Evolutionary conservation across 495 filamentous ascomycete genomes (phyloP).

Genomic region (Penicillium samsonianum): DNA sequence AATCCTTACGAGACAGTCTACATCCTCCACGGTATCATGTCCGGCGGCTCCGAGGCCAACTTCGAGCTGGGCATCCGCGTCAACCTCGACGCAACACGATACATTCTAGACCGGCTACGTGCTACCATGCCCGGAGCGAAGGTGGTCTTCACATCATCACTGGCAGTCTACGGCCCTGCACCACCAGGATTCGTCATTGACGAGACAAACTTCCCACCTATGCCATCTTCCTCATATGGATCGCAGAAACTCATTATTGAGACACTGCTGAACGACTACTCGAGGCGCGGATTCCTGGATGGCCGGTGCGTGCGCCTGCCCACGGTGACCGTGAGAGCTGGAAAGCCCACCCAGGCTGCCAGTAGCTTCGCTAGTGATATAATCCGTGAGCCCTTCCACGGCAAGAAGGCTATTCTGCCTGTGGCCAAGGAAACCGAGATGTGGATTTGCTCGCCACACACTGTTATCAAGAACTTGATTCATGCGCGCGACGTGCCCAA

Average conservation of each 20-base stretch:
- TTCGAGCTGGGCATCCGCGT: conserved; percentile 71
- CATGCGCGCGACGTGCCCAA: conserved; percentile 59
- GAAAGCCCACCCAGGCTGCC: conserved; percentile 73
- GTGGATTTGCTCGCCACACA: conserved; percentile 69
- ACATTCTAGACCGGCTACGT: conserved; percentile 63
- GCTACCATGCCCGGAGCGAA: conserved; percentile 58
- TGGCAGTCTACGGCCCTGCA: conserved; percentile 63
- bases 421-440: conserved; percentile 53
- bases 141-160: conserved; percentile 59
- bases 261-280: conserved; percentile 73
- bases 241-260: conserved; percentile 79
- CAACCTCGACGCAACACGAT: conserved; percentile 71
- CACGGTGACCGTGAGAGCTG: conserved; percentile 73
- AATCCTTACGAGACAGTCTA: conserved; percentile 63
- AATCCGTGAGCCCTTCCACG: conserved; percentile 64
- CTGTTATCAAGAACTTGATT: conserved; percentile 69
- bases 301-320: conserved; percentile 69
- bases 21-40: conserved; percentile 87
- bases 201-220: conserved; percentile 60
- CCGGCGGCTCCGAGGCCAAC: conserved; percentile 70
- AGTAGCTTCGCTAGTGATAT: conserved; percentile 75
- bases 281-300: conserved; percentile 67
- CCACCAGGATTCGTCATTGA: conserved; percentile 48
- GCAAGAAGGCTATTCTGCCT: conserved; percentile 65
- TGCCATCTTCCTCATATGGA: conserved; percentile 72